phyloP scores from a whole-genome alignment of 2,329 filamentous ascomycete genomes.

The Fusarium sp. region DNA sequence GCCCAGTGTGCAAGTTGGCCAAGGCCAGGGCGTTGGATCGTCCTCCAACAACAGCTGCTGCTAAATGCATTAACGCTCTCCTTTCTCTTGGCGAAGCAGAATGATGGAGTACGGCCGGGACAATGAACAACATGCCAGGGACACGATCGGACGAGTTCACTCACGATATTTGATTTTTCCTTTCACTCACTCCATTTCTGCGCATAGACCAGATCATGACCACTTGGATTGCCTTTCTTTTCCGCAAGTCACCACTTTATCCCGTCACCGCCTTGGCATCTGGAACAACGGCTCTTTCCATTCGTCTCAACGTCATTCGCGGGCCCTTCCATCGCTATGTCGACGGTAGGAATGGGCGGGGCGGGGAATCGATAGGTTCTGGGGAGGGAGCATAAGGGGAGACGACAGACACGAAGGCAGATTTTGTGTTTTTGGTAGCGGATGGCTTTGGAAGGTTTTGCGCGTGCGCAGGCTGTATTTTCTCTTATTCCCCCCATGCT shows the following conservation, averaged over 20 bases:
- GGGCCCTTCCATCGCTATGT: slow-evolving; percentile 2
- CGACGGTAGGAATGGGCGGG: slow-evolving; percentile 11
- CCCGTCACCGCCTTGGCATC: slow-evolving; percentile 26
- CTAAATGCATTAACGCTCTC: slow-evolving; percentile 61
- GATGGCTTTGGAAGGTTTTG: slow-evolving; percentile 24
- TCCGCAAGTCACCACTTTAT: slow-evolving; percentile 22
- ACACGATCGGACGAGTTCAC: slow-evolving; percentile 46
- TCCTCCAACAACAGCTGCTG: slow-evolving; percentile 89
- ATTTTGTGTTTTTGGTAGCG: slow-evolving; percentile 20
- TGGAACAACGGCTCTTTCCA: slow-evolving; percentile 22
- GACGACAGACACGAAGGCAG: slow-evolving; percentile 25
- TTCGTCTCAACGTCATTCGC: slow-evolving; percentile 22
- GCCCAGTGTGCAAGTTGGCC: slow-evolving; percentile 94
- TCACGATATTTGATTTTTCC: slow-evolving; percentile 43
- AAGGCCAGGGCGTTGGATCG: slow-evolving; percentile 92
- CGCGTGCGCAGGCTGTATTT: slow-evolving; percentile 37
- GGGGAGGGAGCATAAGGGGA: slow-evolving; percentile 15
- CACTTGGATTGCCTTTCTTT: slow-evolving; percentile 45
- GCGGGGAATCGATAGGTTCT: slow-evolving; percentile 12
- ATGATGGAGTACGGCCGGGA: slow-evolving; percentile 41
- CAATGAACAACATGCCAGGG: slow-evolving; percentile 39
- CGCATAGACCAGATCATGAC: slow-evolving; percentile 51
- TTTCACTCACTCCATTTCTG: slow-evolving; percentile 40
- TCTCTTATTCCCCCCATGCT: slow-evolving; percentile 21
- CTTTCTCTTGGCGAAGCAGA: slow-evolving; percentile 40